Conservation (phyloP, 1,284 basidiomycete genomes). For the Heterobasidion occidentale region DNA sequence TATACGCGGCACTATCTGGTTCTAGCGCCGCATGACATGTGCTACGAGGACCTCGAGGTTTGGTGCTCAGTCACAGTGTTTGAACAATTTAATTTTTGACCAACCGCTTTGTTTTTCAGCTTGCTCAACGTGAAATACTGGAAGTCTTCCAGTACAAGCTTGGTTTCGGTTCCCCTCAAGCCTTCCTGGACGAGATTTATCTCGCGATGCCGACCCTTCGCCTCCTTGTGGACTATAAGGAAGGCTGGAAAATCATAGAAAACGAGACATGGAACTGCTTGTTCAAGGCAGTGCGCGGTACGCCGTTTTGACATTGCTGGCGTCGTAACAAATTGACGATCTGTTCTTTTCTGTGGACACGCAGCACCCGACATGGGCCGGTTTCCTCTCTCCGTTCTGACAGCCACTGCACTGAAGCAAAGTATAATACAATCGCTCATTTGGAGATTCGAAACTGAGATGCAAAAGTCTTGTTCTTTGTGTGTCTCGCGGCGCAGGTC, state of each 20-base stretch:
- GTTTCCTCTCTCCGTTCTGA: constrained; percentile 11
- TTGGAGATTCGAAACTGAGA: not conserved
- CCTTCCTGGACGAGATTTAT: constrained; percentile 8
- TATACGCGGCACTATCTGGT: constrained; percentile 14
- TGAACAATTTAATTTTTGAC: not conserved
- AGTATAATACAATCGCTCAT: not conserved
- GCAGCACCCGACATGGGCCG: constrained; percentile 6
- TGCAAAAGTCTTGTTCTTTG: not conserved
- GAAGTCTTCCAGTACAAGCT: constrained; percentile 7
- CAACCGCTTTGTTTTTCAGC: not conserved
- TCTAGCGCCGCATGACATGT: constrained; percentile 16
- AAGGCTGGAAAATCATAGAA: constrained; percentile 5
- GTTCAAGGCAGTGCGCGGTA: constrained; percentile 8
- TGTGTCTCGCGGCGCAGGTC: not conserved
- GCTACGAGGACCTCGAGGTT: constrained; percentile 15
- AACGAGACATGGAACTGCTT: constrained; percentile 8
- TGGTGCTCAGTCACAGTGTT: not conserved
- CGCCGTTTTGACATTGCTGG: not conserved
- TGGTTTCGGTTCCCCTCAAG: constrained; percentile 8
- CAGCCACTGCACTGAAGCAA: constrained; percentile 1
- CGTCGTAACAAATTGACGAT: not conserved
- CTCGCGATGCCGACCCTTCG: constrained; percentile 8
- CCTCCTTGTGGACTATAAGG: not conserved
- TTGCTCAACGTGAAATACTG: constrained; percentile 11
- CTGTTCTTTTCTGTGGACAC: not conserved